Evolutionary conservation across 257 asterid species (phyloP), one percentile per base, ranked within the genome.

Genomic region (Nicotiana obtusifolia): DNA sequence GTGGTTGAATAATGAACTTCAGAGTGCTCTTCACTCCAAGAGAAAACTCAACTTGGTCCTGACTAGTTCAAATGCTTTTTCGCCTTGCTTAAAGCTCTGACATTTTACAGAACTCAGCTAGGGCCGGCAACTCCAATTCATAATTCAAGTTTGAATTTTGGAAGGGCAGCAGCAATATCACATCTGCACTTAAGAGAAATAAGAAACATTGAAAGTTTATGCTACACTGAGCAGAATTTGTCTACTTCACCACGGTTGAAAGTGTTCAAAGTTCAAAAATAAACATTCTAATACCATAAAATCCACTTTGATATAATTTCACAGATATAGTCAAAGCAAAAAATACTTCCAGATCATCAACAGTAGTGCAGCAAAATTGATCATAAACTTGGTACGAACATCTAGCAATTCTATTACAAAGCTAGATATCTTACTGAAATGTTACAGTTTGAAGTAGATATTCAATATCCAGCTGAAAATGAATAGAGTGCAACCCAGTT

Each of bases 141-240:
- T 73, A 73, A 49, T 73, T 73, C 79, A 73, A 73, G 79, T 73
- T 73, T 73, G 79, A 73, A 73, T 47, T 47, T 14, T 73, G 62
- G 79, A 73, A 73, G 19, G 79, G 79, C 78, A 24, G 79, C 79
- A 49, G 61, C 61, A 60, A 60, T 60, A 30, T 73, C 79, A 73
- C 79, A 73, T 73, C 79, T 24, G 59, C 61, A 73, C 41, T 44
- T 47, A 73, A 73, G 4, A 60, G 61, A 73, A 73, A 47, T 22
- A 7, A 73, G 22, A 22, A 56, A 69, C 28, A 19, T 35, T 9
- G 28, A 33, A 67, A 33, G 76, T 35, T 35, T 16, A 35, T n/a
- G 53, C 53, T 68, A 35, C 10, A 68, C 77, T 35, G 54, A 35
- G 31, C 30, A 68, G 56, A 10, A 71, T 20, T 71, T 44, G 11